A percentile compares a stretch with the other conserved stretches of the same genome.
These are phyloP conservation scores for Sequoiadendron giganteum DNA, from an alignment of 75 land plant genomes.

Conservation along the genomic window DNA sequence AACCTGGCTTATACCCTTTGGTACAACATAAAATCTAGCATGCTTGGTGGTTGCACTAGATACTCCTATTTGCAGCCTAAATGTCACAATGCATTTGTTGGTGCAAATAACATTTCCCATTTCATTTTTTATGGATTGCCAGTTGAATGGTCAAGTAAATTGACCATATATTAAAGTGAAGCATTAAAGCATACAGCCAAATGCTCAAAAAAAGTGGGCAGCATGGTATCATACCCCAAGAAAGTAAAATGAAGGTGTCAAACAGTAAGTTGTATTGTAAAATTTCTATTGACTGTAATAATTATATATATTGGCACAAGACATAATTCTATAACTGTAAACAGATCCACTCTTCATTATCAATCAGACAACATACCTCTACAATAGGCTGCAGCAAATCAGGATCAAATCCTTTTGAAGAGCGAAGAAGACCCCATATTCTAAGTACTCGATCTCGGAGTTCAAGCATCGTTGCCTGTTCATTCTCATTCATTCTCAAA, in stretches of 20 bases:
- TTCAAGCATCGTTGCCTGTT: conserved; percentile 64
- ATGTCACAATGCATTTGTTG: not conserved
- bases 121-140: not conserved
- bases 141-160: not conserved
- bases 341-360: not conserved
- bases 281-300: not conserved
- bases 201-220: too few relatives aligned
- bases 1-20: not conserved
- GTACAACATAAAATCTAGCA: not conserved
- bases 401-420: conserved; percentile 84
- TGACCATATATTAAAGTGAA: not conserved
- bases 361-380: conserved; percentile 45
- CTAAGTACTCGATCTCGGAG: conserved; percentile 76
- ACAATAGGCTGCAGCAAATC: conserved; percentile 78
- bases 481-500: conserved; percentile 45
- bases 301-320: not conserved
- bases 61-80: not conserved
- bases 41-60: not conserved
- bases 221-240: not conserved
- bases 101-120: not conserved
- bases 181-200: too few relatives aligned
- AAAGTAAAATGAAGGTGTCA: not conserved
- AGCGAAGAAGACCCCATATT: conserved; percentile 82
- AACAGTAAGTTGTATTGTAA: not conserved
- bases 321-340: not conserved